Conservation (phyloP, 2,329 filamentous ascomycete species). For the Diaporthe australafricana region DNA sequence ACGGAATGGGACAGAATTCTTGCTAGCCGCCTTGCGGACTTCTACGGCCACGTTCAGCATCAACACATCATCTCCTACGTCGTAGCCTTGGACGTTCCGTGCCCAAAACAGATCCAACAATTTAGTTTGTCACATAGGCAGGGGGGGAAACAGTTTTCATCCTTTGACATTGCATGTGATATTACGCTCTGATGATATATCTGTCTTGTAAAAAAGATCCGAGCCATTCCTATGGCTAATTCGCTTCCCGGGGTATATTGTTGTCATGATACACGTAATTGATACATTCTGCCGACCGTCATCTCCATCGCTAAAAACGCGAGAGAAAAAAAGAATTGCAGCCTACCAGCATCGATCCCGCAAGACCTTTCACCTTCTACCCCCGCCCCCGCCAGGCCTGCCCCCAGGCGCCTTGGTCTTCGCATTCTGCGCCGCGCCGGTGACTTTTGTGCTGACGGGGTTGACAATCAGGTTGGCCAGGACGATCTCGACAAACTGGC, state of each 20-base stretch:
- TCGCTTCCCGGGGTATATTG: constrained; percentile 5
- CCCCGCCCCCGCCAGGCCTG: not conserved
- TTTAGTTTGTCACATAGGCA: too few relatives aligned
- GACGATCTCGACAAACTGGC: constrained; percentile 34
- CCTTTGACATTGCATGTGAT: not conserved
- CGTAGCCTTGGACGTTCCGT: too few relatives aligned
- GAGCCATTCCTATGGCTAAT: not conserved
- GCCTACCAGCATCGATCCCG: too few relatives aligned
- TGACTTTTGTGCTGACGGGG: constrained; percentile 32
- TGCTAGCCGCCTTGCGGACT: too few relatives aligned
- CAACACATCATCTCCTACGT: too few relatives aligned
- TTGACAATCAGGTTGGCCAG: constrained; percentile 36
- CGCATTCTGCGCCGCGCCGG: constrained; percentile 1
- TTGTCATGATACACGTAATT: not conserved
- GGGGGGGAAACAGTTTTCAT: not conserved
- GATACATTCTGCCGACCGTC: not conserved
- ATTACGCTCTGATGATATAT: too few relatives aligned
- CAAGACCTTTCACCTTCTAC: not conserved
- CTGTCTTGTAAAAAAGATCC: not conserved
- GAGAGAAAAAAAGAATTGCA: not conserved
- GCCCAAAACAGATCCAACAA: too few relatives aligned
- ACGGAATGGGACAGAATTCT: too few relatives aligned
- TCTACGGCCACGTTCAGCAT: too few relatives aligned
- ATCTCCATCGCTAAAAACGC: not conserved
- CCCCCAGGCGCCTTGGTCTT: not conserved